Evolutionary conservation across 257 asterid species (phyloP).

Genomic region (Fraxinus americana): DNA sequence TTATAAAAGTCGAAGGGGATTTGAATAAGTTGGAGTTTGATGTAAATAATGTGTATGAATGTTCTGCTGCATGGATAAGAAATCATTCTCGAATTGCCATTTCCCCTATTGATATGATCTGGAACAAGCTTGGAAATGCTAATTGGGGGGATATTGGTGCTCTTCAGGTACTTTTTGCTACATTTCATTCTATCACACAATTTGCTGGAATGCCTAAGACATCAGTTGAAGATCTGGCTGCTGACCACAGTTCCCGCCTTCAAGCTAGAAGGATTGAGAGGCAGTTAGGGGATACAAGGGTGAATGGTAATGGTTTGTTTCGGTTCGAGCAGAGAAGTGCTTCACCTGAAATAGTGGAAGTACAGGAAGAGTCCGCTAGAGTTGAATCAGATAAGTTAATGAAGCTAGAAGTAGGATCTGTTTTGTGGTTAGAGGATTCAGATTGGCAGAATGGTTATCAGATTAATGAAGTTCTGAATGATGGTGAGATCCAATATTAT

Average conservation of each 20-base stretch:
- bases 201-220: conserved; percentile 76
- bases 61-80: conserved; percentile 85
- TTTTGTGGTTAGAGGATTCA: conserved; percentile 78
- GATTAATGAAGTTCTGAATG: conserved; percentile 59
- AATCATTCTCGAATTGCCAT: conserved; percentile 63
- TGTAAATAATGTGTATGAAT: conserved; percentile 70
- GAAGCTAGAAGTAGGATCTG: conserved; percentile 74
- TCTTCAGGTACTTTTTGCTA: conserved; percentile 83
- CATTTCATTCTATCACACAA: conserved; percentile 83
- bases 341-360: conserved; percentile 95
- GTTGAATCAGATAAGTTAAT: conserved; percentile 54
- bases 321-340: conserved; percentile 70
- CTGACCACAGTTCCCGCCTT: conserved; percentile 89
- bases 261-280: conserved; percentile 84
- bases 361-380: conserved; percentile 65
- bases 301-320: conserved; percentile 66
- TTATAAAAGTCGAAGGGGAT: conserved; percentile 89
- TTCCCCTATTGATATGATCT: conserved; percentile 80
- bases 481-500: conserved; percentile 69
- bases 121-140: conserved; percentile 99
- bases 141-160: conserved; percentile 98
- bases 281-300: conserved; percentile 63
- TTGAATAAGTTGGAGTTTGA: conserved; percentile 69
- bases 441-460: conserved; percentile 62
- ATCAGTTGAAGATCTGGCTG: conserved; percentile 91